Evolutionary conservation across 306 rosid species (phyloP).

Genomic region (Lathyrus tuberosus): DNA sequence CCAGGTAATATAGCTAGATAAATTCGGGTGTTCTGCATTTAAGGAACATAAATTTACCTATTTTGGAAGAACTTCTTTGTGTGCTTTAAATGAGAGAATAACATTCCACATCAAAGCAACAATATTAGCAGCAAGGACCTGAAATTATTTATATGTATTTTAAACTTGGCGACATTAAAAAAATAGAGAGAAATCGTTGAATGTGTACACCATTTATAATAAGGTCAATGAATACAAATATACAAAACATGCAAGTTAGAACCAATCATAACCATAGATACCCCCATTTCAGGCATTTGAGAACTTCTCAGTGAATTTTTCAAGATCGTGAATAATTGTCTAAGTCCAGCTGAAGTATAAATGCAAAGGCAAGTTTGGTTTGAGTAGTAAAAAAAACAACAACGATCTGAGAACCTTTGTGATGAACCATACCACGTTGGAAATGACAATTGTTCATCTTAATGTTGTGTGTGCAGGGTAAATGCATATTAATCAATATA

Average conservation of each 20-base stretch:
- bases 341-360: not conserved
- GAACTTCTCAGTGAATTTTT: slow-evolving; percentile 17
- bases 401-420: not conserved
- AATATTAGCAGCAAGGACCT: slow-evolving; percentile 94
- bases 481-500: not conserved
- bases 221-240: slow-evolving; percentile 9
- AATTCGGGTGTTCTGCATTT: slow-evolving; percentile 13
- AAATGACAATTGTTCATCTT: not conserved
- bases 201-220: not conserved
- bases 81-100: slow-evolving; percentile 93
- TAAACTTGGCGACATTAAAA: not conserved
- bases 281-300: slow-evolving; percentile 25
- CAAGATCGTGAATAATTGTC: slow-evolving; percentile 26
- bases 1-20: too few species aligned
- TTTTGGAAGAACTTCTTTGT: slow-evolving; percentile 69
- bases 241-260: slow-evolving; percentile 9
- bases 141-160: slow-evolving; percentile 43
- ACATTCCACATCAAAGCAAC: slow-evolving; percentile 88
- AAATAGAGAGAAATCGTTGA: slow-evolving; percentile 32
- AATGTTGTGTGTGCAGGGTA: not conserved
- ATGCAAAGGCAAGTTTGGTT: not conserved
- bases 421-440: not conserved
- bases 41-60: slow-evolving; percentile 49
- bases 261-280: slow-evolving; percentile 29
- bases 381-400: not conserved